Percentiles rank a stretch among this genome's conserved stretches.
phyloP scores from a whole-genome alignment of 768 basidiomycete species.

The Phlebiopsis gigantea region DNA sequence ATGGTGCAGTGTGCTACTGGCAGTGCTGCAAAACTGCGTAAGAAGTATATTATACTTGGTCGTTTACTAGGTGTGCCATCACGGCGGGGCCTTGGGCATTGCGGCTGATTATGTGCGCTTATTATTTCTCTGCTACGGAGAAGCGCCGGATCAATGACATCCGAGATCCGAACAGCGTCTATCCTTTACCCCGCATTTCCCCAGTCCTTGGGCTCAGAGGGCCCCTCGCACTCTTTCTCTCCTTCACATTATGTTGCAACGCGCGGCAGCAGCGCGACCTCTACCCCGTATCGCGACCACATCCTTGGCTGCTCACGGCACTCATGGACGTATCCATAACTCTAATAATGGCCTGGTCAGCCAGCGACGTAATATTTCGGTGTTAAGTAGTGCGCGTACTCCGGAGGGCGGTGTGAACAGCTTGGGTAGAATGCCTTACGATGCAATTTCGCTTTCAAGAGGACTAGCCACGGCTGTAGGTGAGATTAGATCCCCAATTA shows the following conservation, averaged over 20 bases:
- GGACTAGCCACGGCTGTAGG: constrained; percentile 7
- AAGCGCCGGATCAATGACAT: no score
- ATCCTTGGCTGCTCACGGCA: neutral
- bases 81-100: no score
- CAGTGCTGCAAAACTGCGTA: no score
- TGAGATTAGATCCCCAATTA: neutral
- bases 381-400: neutral
- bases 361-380: neutral
- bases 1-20: no score
- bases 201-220: no score
- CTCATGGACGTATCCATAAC: neutral
- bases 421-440: neutral
- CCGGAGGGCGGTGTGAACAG: no score
- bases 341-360: neutral
- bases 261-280: constrained; percentile 4
- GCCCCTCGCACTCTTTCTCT: neutral
- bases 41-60: no score
- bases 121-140: no score
- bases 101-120: no score
- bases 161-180: no score
- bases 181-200: no score
- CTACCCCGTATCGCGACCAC: neutral
- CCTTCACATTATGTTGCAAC: constrained; percentile 9
- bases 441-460: neutral
- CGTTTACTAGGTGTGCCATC: no score